Evolutionary conservation across 768 basidiomycete species (phyloP).

Genomic region (Lepiota venenata): DNA sequence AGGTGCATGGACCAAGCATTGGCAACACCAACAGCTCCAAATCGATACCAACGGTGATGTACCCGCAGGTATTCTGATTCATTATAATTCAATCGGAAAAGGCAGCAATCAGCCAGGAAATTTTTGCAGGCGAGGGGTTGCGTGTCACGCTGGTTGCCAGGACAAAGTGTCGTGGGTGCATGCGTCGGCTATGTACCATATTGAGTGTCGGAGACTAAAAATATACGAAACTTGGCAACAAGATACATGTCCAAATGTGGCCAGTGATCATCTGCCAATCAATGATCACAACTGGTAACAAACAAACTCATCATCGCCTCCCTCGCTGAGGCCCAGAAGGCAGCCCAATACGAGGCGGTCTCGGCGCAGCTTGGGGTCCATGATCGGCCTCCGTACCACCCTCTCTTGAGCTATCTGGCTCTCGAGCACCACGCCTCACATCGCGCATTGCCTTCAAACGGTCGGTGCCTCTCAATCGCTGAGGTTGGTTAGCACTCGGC

Average conservation of each 20-base stretch:
- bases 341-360: constrained; percentile 27
- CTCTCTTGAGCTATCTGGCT: background rate
- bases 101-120: no score
- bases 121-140: background rate
- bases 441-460: constrained; percentile 50
- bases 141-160: constrained; percentile 1
- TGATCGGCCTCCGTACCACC: background rate
- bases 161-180: background rate
- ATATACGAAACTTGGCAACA: constrained; percentile 6
- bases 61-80: no score
- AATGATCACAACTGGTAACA: constrained; percentile 1
- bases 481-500: background rate
- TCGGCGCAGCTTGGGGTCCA: constrained; percentile 10
- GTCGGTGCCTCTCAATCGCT: constrained; percentile 28
- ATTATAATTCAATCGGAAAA: no score
- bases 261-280: constrained; percentile 7
- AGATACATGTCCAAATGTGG: background rate
- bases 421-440: constrained; percentile 34
- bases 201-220: background rate
- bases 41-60: background rate
- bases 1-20: background rate
- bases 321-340: constrained; percentile 29
- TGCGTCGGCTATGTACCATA: background rate
- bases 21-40: background rate
- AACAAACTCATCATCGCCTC: constrained; percentile 5